Conservation (phyloP, 202 grass and related monocot genomes). For the Dendrocalamus latiflorus region DNA sequence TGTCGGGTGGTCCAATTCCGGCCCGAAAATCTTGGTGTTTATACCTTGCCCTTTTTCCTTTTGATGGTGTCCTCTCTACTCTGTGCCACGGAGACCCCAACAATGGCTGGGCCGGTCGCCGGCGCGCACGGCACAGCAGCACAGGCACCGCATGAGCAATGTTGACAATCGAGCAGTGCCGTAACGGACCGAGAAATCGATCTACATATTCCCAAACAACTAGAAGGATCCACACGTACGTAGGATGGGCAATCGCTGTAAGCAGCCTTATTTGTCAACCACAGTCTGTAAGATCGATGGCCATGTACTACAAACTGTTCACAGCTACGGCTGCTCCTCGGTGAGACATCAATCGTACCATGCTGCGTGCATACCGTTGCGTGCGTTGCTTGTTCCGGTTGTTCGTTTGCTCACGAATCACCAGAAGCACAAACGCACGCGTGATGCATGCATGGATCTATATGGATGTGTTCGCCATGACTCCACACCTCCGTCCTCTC, state of each 20-base stretch:
- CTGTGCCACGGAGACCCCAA: neutral
- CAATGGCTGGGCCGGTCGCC: too few species aligned
- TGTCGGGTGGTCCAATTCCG: neutral
- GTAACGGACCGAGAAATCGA: neutral
- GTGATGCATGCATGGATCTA: too few species aligned
- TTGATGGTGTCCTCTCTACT: neutral
- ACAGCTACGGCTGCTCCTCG: neutral
- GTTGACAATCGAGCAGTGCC: neutral
- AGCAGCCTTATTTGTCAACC: neutral
- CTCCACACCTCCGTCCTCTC: neutral
- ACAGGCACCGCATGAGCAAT: neutral
- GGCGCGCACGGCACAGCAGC: too few species aligned
- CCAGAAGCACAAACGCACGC: neutral
- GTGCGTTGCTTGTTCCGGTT: neutral
- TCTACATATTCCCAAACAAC: neutral
- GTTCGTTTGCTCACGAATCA: neutral
- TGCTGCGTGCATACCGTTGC: too few species aligned
- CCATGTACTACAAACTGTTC: neutral
- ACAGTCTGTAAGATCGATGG: neutral
- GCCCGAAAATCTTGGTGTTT: neutral
- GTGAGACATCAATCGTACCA: too few species aligned
- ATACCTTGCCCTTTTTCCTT: neutral
- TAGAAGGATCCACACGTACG: neutral
- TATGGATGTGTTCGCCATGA: neutral
- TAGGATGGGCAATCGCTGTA: neutral